Evolutionary conservation across 495 filamentous ascomycete genomes (phyloP).

Genomic region (Neurospora tetrasperma): DNA sequence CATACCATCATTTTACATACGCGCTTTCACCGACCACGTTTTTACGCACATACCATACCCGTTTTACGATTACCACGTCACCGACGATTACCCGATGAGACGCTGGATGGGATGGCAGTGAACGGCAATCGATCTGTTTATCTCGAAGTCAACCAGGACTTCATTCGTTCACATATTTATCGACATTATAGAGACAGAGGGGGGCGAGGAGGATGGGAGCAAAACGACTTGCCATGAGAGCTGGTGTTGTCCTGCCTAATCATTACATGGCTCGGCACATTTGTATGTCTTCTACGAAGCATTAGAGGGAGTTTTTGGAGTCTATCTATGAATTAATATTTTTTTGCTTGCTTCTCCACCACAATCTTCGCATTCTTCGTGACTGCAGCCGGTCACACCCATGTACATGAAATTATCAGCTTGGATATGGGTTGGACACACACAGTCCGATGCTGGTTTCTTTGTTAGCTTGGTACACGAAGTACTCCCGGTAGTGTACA

Average conservation of each 20-base stretch:
- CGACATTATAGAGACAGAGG: background rate
- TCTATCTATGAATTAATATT: background rate
- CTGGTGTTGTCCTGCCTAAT: background rate
- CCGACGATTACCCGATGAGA: background rate
- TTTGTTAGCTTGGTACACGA: too few relatives aligned
- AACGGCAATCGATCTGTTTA: background rate
- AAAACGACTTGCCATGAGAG: background rate
- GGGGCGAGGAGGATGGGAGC: background rate
- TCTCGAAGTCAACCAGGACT: background rate
- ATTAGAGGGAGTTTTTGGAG: background rate
- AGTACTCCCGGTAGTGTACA: too few relatives aligned
- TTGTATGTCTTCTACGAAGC: background rate
- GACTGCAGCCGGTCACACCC: background rate
- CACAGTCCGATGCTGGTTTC: too few relatives aligned
- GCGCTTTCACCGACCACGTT: background rate
- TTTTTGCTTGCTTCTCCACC: background rate
- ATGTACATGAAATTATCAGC: background rate
- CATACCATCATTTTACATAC: background rate
- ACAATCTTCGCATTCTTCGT: background rate
- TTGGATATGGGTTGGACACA: background rate
- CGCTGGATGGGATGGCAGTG: background rate
- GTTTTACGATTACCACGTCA: background rate
- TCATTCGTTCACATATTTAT: too few relatives aligned
- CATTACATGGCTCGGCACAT: background rate
- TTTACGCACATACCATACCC: background rate